Evolutionary conservation across 2,329 filamentous ascomycete species (phyloP).

Genomic region (Zymoseptoria tritici): DNA sequence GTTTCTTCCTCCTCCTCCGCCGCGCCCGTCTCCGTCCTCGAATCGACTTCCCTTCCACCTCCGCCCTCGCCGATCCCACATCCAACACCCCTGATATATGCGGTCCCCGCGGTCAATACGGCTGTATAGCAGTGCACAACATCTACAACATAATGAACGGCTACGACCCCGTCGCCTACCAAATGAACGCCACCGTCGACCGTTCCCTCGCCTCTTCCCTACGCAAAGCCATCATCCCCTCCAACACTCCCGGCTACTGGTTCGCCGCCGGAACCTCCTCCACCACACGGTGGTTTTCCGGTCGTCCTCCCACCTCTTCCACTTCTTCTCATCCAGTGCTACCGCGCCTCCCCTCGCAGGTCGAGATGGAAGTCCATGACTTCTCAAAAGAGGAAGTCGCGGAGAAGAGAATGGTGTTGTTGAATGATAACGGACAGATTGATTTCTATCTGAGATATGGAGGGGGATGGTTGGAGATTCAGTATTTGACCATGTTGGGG

Average conservation of each 20-base stretch:
- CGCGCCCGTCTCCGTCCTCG: constrained; percentile 65
- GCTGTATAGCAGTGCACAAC: constrained; percentile 89
- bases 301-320: constrained; percentile 24
- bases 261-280: constrained; percentile 30
- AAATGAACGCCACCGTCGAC: constrained; percentile 86
- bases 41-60: constrained; percentile 66
- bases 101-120: constrained; percentile 73
- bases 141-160: constrained; percentile 86
- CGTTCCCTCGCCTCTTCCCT: constrained; percentile 68
- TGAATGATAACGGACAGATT: constrained; percentile 96
- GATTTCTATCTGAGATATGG: constrained; percentile 82
- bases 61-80: constrained; percentile 56
- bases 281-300: constrained; percentile 34
- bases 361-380: constrained; percentile 95
- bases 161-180: constrained; percentile 77
- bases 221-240: constrained; percentile 72
- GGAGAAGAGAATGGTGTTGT: constrained; percentile 74
- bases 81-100: constrained; percentile 50
- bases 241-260: constrained; percentile 48
- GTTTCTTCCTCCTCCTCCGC: constrained; percentile 87
- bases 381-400: constrained; percentile 88
- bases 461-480: constrained; percentile 81
- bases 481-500: constrained; percentile 94
- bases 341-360: constrained; percentile 40
- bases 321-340: too few relatives aligned